These are phyloP conservation scores for Yamadazyma oceani DNA, from an alignment of 1,139 yeast genomes.

Conservation along the genomic window DNA sequence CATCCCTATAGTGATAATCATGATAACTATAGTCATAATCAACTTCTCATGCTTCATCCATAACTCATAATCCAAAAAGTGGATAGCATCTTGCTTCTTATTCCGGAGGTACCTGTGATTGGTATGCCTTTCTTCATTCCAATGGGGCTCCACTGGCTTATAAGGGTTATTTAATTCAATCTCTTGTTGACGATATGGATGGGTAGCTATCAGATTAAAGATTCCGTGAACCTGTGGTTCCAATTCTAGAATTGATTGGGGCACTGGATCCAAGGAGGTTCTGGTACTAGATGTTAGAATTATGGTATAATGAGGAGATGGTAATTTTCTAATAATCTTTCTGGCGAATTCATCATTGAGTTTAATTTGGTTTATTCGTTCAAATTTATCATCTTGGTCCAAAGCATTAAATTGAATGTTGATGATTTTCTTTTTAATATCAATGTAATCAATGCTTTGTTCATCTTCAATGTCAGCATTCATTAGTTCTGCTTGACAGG, in stretches of 20 bases:
- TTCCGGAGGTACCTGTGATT: constrained; percentile 32
- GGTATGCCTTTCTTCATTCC: constrained; percentile 33
- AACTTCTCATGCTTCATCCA: constrained; percentile 44
- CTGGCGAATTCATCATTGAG: constrained; percentile 54
- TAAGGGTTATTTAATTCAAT: constrained; percentile 55
- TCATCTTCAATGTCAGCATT: constrained; percentile 39
- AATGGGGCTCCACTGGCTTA: constrained; percentile 33
- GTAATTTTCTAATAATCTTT: constrained; percentile 58
- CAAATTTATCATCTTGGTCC: constrained; percentile 30
- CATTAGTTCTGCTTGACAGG: constrained; percentile 50
- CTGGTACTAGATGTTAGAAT: constrained; percentile 40
- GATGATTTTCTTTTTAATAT: constrained; percentile 61
- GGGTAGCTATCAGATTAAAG: constrained; percentile 48
- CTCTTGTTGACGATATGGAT: constrained; percentile 47
- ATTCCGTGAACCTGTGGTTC: constrained; percentile 39
- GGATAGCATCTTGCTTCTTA: constrained; percentile 35
- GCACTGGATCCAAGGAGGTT: constrained; percentile 32
- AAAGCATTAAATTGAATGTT: constrained; percentile 52
- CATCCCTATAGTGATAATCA: constrained; percentile 14
- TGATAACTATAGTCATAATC: constrained; percentile 26
- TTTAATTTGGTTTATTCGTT: constrained; percentile 22
- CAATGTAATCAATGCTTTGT: constrained; percentile 52
- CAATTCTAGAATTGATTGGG: constrained; percentile 24
- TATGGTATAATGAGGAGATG: constrained; percentile 63
- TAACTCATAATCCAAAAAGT: constrained; percentile 37